A percentile compares a stretch with the other conserved stretches of the same genome.
Conservation (phyloP, 371 early-diverging fungal genomes). For the Cladochytrium tenue region DNA sequence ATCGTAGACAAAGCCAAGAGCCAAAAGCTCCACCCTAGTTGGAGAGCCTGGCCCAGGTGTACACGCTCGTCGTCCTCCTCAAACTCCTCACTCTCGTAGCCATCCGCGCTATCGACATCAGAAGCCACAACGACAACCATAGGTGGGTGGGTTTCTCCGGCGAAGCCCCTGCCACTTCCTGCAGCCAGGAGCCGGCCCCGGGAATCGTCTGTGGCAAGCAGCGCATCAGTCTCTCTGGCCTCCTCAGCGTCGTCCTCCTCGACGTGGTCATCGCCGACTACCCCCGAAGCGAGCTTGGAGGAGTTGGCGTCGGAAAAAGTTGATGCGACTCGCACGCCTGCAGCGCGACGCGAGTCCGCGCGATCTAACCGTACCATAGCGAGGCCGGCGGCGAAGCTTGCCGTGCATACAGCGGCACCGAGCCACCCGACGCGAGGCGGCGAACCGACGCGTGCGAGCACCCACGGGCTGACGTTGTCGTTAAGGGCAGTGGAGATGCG, state of each 20-base stretch:
- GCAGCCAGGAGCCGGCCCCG: neutral
- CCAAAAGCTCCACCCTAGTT: slow-evolving; percentile 39
- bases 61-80: slow-evolving; percentile 38
- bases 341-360: slow-evolving; percentile 18
- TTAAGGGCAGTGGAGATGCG: slow-evolving; percentile 66
- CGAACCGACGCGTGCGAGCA: slow-evolving; percentile 29
- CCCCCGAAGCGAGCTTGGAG: neutral
- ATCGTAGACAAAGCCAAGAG: slow-evolving; percentile 36
- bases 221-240: too few species aligned
- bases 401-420: slow-evolving; percentile 44
- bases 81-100: slow-evolving; percentile 33
- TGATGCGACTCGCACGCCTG: slow-evolving; percentile 15
- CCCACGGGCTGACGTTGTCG: slow-evolving; percentile 61
- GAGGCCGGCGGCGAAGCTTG: slow-evolving; percentile 34
- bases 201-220: neutral
- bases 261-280: neutral
- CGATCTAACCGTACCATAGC: slow-evolving; percentile 28
- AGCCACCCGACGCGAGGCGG: slow-evolving; percentile 43
- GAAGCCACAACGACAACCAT: neutral
- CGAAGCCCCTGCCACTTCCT: neutral
- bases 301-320: neutral
- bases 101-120: neutral
- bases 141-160: neutral
- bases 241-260: neutral
- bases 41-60: slow-evolving; percentile 28